phyloP scores from a whole-genome alignment of 2,329 filamentous ascomycete species.

The Pseudogymnoascus sp. region DNA sequence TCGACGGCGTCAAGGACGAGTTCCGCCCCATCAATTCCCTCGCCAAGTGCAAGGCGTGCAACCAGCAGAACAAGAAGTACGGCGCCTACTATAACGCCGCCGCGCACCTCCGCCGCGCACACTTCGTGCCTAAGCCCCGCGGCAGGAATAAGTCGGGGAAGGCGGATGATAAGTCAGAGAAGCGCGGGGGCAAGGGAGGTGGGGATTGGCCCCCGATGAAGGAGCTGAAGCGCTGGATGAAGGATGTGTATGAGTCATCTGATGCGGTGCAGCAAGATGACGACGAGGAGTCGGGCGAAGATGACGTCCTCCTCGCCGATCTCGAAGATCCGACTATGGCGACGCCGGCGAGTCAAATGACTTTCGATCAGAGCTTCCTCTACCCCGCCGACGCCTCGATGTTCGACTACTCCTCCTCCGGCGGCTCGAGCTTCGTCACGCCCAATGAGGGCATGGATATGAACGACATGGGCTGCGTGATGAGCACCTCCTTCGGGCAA shows the following conservation, averaged over 20 bases:
- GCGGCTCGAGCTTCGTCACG: background rate
- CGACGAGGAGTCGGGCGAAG: conserved; percentile 28
- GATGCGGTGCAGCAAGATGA: conserved; percentile 25
- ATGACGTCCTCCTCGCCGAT: conserved; percentile 25
- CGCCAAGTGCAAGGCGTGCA: conserved; percentile 75
- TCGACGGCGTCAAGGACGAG: conserved; percentile 32
- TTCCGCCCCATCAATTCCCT: conserved; percentile 55
- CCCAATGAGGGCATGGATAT: background rate
- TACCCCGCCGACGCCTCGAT: background rate
- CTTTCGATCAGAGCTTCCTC: background rate
- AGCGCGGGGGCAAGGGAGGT: conserved; percentile 38
- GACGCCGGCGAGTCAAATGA: background rate
- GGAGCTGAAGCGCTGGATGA: conserved; percentile 55
- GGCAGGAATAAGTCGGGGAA: conserved; percentile 32
- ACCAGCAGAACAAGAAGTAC: conserved; percentile 73
- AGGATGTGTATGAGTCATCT: conserved; percentile 35
- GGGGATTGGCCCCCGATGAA: conserved; percentile 58
- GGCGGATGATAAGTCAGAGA: conserved; percentile 30
- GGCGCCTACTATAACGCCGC: conserved; percentile 92
- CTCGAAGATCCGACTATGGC: background rate
- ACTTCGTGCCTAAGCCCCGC: conserved; percentile 64
- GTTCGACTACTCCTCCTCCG: background rate
- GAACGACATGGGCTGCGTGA: background rate
- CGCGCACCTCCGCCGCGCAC: conserved; percentile 76
- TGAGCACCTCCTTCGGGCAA: background rate